Base-by-base conservation (phyloP, 257 asterid species). In the Euphrasia confusa region DNA sequence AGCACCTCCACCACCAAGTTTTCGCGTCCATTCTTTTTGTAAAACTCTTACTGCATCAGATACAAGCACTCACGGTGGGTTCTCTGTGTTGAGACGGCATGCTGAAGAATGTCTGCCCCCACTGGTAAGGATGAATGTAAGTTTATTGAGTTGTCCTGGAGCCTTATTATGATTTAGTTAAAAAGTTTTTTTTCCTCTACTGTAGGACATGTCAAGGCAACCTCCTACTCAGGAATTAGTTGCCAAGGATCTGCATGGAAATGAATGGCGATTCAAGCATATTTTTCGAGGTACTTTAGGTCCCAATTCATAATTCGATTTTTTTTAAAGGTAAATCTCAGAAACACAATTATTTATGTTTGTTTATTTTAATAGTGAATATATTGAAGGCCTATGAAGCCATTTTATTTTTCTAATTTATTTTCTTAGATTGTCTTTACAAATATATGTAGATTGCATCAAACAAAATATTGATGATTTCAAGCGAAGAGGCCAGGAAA, bases 21-120 rank as follows among this genome's bases (percentile, higher is more conserved):
- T 89, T 74, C 90, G 78, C 54, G 97, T 89, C 56, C 96, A 87
- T 80, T 84, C 97, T 15, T 92, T 92, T 49, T 92, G 99, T 61
- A 92, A 92, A 81, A 89, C 95, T 17, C 94, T 92, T 28, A 92
- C 99, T 58, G 97, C 99, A 7, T 92, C 99, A 0, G 99, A 92
- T 72, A 92, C 99, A 2, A 92, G 99, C 80, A 92, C 99, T 42
- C 99, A 92, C 71, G 99, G 99, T 4, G 99, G 99, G 12, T 92
- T 92, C 76, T 92, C 99, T 0, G 99, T 92, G 58, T 79, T 89
- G 71, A 84, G 95, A 58, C 83, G 97, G 58, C 99, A 92, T 77
- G 99, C 99, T 54, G 96, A 92, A 74, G 99, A 92, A 67, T 92
- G 99, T 66, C 89, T 92, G 2, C 99, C 97, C 33, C 96, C 85